Evolutionary conservation across 176 grass and related monocot genomes (phyloP).

Genomic region (Oropetium thomaeum): DNA sequence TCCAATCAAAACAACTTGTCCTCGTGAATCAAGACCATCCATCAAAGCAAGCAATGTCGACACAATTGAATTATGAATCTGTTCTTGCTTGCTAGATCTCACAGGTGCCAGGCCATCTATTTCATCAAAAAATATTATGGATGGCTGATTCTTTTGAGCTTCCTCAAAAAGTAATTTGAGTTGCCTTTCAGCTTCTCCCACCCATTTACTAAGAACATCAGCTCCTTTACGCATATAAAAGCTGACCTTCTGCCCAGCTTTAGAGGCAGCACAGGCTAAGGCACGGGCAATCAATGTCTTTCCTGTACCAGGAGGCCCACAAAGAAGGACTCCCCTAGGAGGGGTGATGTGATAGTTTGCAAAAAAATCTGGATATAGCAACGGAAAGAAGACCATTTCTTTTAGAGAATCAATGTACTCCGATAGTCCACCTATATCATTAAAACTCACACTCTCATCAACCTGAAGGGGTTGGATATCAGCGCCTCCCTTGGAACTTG

Average conservation of each 20-base stretch:
- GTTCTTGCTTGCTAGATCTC: conserved; percentile 99
- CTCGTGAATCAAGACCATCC: conserved; percentile 98
- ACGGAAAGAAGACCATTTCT: conserved; percentile 99
- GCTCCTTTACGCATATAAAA: conserved; percentile 99
- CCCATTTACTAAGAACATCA: conserved; percentile 99
- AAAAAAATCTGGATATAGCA: conserved; percentile 99
- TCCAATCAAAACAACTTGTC: conserved; percentile 99
- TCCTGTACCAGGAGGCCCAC: conserved; percentile 97
- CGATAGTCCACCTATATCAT: conserved; percentile 92
- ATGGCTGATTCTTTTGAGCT: conserved; percentile 97
- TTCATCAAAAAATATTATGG: conserved; percentile 99
- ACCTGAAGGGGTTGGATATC: conserved; percentile 97
- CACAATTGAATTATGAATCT: conserved; percentile 99
- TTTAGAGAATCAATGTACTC: conserved; percentile 96
- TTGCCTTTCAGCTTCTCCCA: conserved; percentile 98
- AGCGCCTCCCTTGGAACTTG: conserved; percentile 98
- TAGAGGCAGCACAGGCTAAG: conserved; percentile 93
- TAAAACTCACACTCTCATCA: conserved; percentile 89
- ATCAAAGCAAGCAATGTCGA: conserved; percentile 98
- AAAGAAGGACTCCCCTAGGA: conserved; percentile 94
- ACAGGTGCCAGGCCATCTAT: conserved; percentile 99
- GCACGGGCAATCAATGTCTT: conserved; percentile 98
- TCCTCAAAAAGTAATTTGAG: conserved; percentile 99
- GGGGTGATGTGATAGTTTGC: conserved; percentile 98
- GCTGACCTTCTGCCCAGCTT: conserved; percentile 95